phyloP scores from a whole-genome alignment of 305 asterid species.

The Rubia tinctorum region DNA sequence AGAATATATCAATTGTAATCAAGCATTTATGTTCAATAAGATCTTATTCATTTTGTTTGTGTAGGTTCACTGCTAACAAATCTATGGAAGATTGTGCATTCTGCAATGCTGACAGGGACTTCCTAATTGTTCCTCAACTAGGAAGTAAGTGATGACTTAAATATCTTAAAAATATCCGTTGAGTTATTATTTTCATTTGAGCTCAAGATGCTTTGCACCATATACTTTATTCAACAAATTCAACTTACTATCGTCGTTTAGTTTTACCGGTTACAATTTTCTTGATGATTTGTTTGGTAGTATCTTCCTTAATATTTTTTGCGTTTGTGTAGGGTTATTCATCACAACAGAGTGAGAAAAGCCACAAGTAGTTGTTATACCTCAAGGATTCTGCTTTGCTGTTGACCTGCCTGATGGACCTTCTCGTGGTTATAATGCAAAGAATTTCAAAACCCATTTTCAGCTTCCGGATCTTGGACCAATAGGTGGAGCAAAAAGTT shows the following conservation, averaged over 20 bases:
- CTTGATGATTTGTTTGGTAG: slow-evolving; percentile 3
- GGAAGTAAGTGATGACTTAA: slow-evolving; percentile 68
- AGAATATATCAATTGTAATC: neutral
- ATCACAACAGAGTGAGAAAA: slow-evolving; percentile 93
- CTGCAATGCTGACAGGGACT: slow-evolving; percentile 98
- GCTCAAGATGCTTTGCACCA: neutral
- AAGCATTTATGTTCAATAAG: neutral
- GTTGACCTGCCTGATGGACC: slow-evolving; percentile 90
- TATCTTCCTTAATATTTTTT: slow-evolving; percentile 2
- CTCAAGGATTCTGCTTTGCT: slow-evolving; percentile 84
- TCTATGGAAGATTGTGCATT: slow-evolving; percentile 90
- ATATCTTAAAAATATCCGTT: neutral
- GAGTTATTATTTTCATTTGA: neutral
- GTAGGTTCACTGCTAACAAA: slow-evolving; percentile 83
- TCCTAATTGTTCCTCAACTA: slow-evolving; percentile 89
- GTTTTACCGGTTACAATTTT: neutral
- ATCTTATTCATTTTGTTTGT: neutral
- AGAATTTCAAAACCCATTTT: slow-evolving; percentile 90
- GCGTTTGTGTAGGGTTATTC: slow-evolving; percentile 65
- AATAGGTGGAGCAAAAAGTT: slow-evolving; percentile 57
- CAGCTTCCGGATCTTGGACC: slow-evolving; percentile 99
- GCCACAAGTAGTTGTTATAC: slow-evolving; percentile 66
- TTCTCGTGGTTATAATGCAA: slow-evolving; percentile 87
- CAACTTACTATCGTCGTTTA: neutral
- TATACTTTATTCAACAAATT: neutral